phyloP scores from a whole-genome alignment of 306 rosid genomes.

The Casuarina cunninghamiana region DNA sequence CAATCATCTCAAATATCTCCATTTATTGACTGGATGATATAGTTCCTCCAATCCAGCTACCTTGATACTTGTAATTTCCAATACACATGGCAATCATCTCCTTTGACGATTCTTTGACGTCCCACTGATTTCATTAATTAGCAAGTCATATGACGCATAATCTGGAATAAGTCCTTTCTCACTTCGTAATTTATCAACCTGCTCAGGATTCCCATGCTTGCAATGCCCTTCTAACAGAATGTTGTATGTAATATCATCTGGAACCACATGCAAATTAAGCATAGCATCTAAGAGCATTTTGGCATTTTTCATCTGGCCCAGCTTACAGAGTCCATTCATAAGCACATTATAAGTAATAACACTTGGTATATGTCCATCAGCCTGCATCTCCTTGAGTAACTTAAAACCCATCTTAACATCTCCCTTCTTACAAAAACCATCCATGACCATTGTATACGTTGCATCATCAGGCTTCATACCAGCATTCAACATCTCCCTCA shows the following conservation, averaged over 20 bases:
- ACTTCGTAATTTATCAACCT: slow-evolving; percentile 41
- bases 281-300: slow-evolving; percentile 76
- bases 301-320: slow-evolving; percentile 96
- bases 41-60: background rate
- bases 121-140: slow-evolving; percentile 49
- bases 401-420: slow-evolving; percentile 68
- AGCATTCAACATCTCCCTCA: slow-evolving; percentile 70
- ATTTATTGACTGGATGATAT: background rate
- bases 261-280: slow-evolving; percentile 77
- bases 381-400: slow-evolving; percentile 78
- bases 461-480: slow-evolving; percentile 75
- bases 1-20: background rate
- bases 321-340: slow-evolving; percentile 83
- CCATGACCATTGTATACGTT: slow-evolving; percentile 72
- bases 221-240: slow-evolving; percentile 87
- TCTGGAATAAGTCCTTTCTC: slow-evolving; percentile 74
- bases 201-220: slow-evolving; percentile 53
- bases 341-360: slow-evolving; percentile 84
- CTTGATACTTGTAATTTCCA: background rate
- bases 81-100: slow-evolving; percentile 42
- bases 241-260: slow-evolving; percentile 83
- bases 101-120: slow-evolving; percentile 39
- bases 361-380: slow-evolving; percentile 54
- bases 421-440: slow-evolving; percentile 74
- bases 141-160: slow-evolving; percentile 68